A percentile compares a stretch with the other conserved stretches of the same genome.
Evolutionary conservation across 225 moss, liverwort and hornwort genomes (phyloP).

Genomic region (Neckera pumila): DNA sequence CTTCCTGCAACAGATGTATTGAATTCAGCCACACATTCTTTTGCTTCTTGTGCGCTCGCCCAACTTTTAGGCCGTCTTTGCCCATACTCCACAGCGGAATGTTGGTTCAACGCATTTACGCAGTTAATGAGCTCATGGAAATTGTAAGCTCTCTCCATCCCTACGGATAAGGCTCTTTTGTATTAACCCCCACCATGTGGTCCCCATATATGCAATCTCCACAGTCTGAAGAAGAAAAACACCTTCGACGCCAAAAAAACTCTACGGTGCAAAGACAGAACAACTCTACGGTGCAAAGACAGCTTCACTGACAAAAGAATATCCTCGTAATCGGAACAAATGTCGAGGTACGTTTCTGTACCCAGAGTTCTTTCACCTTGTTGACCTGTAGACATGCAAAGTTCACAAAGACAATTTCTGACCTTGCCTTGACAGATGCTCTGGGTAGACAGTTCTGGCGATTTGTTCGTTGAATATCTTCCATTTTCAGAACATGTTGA

Average conservation of each 20-base stretch:
- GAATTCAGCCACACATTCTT: neutral
- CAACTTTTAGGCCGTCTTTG: neutral
- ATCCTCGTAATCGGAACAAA: neutral
- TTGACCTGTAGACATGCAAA: neutral
- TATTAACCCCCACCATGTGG: too few species aligned
- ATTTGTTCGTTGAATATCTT: neutral
- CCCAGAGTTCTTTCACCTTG: neutral
- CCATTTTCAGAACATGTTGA: neutral
- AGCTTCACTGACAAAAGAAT: neutral
- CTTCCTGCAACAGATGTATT: neutral
- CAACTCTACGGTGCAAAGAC: neutral
- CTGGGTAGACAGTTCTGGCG: neutral
- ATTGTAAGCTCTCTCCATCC: neutral
- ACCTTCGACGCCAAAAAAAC: neutral
- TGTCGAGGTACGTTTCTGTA: neutral
- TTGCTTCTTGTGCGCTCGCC: neutral
- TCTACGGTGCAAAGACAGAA: neutral
- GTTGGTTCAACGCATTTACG: neutral
- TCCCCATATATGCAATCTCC: neutral
- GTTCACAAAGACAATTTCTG: neutral
- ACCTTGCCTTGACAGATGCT: neutral
- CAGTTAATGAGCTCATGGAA: neutral
- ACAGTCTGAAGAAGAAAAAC: neutral
- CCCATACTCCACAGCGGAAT: neutral
- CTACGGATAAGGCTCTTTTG: neutral